Conservation (phyloP, 2,329 filamentous ascomycete genomes). For the Tricladium varicosporioides region DNA sequence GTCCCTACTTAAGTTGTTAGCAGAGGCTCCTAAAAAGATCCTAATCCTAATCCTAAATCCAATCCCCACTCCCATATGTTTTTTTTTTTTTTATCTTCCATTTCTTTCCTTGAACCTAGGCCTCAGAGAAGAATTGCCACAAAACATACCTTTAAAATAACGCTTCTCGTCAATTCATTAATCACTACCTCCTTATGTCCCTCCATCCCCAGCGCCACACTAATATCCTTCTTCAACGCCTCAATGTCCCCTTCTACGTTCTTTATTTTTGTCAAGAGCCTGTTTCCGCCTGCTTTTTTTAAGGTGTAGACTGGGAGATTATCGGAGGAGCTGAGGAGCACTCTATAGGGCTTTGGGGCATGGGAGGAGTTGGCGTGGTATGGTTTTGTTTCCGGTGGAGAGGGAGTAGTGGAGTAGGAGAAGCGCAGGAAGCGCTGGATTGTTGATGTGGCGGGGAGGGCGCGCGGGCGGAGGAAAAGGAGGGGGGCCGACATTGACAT, state of each 20-base stretch:
- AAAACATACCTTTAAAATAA: constrained; percentile 65
- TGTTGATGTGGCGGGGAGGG: constrained; percentile 29
- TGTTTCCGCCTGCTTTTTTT: constrained; percentile 72
- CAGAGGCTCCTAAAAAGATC: neutral
- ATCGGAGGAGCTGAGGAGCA: constrained; percentile 67
- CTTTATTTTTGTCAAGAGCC: constrained; percentile 71
- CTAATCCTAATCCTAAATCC: too few relatives aligned
- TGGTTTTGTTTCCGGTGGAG: neutral
- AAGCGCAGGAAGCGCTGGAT: constrained; percentile 28
- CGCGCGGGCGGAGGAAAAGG: constrained; percentile 33
- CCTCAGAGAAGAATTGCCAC: too few relatives aligned
- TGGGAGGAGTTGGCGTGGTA: constrained; percentile 2
- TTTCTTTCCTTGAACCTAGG: too few relatives aligned
- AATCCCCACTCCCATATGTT: too few relatives aligned
- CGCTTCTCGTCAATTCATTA: constrained; percentile 61
- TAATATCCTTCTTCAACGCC: constrained; percentile 63
- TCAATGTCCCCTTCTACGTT: constrained; percentile 73
- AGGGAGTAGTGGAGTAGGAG: constrained; percentile 5
- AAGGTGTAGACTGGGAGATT: constrained; percentile 77
- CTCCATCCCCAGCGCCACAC: constrained; percentile 54
- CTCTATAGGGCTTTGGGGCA: constrained; percentile 40
- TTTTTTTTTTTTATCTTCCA: too few relatives aligned
- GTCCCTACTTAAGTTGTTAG: constrained; percentile 39
- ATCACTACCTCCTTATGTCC: constrained; percentile 46
- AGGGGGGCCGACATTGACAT: constrained; percentile 25